phyloP scores from a whole-genome alignment of 805 yeast genomes.

The Candida patagonica region DNA sequence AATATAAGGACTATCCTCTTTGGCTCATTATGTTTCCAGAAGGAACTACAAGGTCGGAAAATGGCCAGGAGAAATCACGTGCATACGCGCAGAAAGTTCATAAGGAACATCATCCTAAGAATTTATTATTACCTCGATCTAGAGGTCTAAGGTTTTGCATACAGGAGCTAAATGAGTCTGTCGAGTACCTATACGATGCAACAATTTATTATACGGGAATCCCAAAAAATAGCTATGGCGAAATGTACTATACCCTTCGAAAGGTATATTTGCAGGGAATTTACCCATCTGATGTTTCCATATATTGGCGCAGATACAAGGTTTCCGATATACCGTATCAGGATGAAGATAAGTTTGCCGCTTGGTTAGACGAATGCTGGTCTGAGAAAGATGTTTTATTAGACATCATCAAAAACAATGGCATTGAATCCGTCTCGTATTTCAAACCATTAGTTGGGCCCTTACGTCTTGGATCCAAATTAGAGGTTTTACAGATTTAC shows the following conservation, averaged over 20 bases:
- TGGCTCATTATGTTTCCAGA: slow-evolving; percentile 82
- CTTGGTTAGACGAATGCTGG: slow-evolving; percentile 75
- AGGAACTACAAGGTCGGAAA: slow-evolving; percentile 75
- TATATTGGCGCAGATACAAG: slow-evolving; percentile 51
- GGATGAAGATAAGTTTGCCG: slow-evolving; percentile 47
- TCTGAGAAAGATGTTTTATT: slow-evolving; percentile 63
- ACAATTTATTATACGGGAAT: slow-evolving; percentile 80
- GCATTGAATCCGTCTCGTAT: slow-evolving; percentile 21
- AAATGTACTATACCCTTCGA: slow-evolving; percentile 59
- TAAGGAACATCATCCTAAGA: slow-evolving; percentile 31
- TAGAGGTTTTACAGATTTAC: slow-evolving; percentile 28
- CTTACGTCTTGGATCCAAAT: slow-evolving; percentile 18
- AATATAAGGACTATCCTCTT: slow-evolving; percentile 43
- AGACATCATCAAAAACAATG: slow-evolving; percentile 49
- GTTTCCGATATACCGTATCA: slow-evolving; percentile 57
- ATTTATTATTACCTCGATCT: slow-evolving; percentile 72
- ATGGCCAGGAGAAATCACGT: slow-evolving; percentile 50
- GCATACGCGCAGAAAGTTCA: slow-evolving; percentile 45
- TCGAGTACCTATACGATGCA: slow-evolving; percentile 60
- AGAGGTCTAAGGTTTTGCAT: slow-evolving; percentile 70
- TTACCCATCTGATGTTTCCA: slow-evolving; percentile 59
- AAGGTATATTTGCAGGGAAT: slow-evolving; percentile 57
- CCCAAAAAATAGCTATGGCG: slow-evolving; percentile 54
- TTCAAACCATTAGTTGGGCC: slow-evolving; percentile 10
- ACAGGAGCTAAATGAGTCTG: slow-evolving; percentile 34